Evolutionary conservation across 768 basidiomycete genomes (phyloP).

Genomic region (Scleroderma bovista): DNA sequence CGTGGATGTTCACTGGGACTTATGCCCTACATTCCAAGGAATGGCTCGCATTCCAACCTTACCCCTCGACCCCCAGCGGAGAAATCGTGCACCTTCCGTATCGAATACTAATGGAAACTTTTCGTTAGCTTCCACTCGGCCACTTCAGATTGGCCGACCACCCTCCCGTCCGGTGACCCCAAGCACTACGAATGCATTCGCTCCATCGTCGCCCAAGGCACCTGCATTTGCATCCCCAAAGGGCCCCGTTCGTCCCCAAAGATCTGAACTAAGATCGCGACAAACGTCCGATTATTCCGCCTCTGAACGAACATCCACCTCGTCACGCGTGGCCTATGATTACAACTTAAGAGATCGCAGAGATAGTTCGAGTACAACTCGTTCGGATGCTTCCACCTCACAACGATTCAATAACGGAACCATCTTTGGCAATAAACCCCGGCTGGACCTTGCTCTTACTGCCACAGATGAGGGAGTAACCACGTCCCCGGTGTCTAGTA

Average conservation of each 20-base stretch:
- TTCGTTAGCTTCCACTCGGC: conserved; percentile 41
- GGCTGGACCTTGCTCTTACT: conserved; percentile 14
- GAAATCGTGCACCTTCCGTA: conserved; percentile 40
- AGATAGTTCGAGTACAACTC: conserved; percentile 48
- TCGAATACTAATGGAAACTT: conserved; percentile 36
- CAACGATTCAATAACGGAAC: conserved; percentile 28
- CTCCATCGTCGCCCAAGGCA: conserved; percentile 34
- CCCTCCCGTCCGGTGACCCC: conserved; percentile 52
- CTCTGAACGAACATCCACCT: conserved; percentile 45
- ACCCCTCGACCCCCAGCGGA: conserved; percentile 39
- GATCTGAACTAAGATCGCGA: conserved; percentile 60
- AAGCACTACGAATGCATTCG: conserved; percentile 34
- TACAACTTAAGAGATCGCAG: conserved; percentile 29
- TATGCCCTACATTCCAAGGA: too few relatives aligned
- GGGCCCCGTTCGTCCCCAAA: conserved; percentile 59
- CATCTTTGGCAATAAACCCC: conserved; percentile 10
- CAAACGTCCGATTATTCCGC: conserved; percentile 46
- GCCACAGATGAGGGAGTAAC: conserved; percentile 8
- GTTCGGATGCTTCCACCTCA: conserved; percentile 38
- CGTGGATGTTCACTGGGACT: too few relatives aligned
- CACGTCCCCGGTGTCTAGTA: conserved; percentile 22
- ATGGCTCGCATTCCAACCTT: conserved; percentile 62
- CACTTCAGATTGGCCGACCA: conserved; percentile 56
- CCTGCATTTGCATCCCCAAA: conserved; percentile 38
- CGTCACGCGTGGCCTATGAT: conserved; percentile 33